Evolutionary conservation across 2,329 filamentous ascomycete species (phyloP), one percentile per base, ranked within the genome.

Genomic region (Tolypocladium album): DNA sequence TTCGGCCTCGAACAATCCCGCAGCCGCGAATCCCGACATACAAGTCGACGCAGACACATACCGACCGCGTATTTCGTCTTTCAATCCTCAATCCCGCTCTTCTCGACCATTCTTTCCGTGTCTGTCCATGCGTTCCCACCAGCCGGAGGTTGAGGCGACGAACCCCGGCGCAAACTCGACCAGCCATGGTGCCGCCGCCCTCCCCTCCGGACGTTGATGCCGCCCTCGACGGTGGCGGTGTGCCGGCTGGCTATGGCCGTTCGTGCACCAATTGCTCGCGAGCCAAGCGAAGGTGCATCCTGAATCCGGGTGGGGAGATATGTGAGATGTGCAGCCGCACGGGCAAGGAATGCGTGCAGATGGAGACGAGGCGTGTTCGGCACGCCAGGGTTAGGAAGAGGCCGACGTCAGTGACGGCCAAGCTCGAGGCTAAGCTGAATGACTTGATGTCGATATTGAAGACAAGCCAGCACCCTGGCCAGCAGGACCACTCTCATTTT

Each of bases 341-440:
- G 5, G 74, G 73, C 1, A 82, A 81, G 64, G 69, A 75, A 31
- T 82, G 79, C 58, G 71, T 75, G 55, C 76, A 76, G 40, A 78
- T 79, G 24, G 66, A 72, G 24, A 74, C 76, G 3, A 70, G 74
- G 50, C 69, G 76, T 42, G 75, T 73, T 61, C 72, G 50, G 75
- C 12, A 67, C 71, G 60, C 57, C 68, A 55, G 31, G 15, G 5
- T 22, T 20, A 38, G 31, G 50, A 55, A 34, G 61, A 71, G 72
- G 64, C 68, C 70, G 42, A 64, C 70, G 12, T 74, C 72, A 36
- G 72, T 75, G 24, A 75, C 76, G 5, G 75, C 77, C 9, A 75
- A 78, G 61, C 71, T 81, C 8, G 79, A 81, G 67, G 77, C 79
- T 64, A 81, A 79, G 69, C 70, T 81, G 9, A 76, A 80, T 55